Evolutionary conservation across 225 moss, liverwort and hornwort genomes (phyloP), one percentile per base, ranked within the genome.

Genomic region (Bryum argenteum): DNA sequence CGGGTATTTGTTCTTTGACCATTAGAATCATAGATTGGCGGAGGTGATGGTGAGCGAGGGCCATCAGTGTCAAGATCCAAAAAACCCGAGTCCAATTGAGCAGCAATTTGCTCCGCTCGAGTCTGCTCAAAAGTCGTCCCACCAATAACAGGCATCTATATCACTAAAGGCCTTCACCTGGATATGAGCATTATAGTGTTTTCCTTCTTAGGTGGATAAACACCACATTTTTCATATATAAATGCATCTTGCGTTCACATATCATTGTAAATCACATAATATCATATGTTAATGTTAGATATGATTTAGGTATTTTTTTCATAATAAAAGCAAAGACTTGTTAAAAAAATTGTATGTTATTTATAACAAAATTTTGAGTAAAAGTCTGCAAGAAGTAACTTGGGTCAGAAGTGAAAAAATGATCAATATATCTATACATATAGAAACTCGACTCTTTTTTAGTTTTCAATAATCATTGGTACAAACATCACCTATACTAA

Each of bases 81-180:
- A 68, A 89, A 86, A 1, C 95, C 90, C 0, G 70, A 85, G 57
- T 95, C 92, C 84, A 95, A 78, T 69, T 92, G 95, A 80, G 95
- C 88, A 70, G 90, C 92, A 83, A 95, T 95, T 80, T 95, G 95
- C 86, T 95, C 95, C 66, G 95, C 95, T 57, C 95, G 95, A 81
- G 95, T 95, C 92, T 95, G 92, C 86, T 91, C 92, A 95, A 92
- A 82, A 95, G 73, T 92, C 80, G 92, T 90, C 90, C 88, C 90
- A 92, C 92, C 90, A 95, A 88, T 91, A 90, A 84, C 82, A 95
- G 73, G 89, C 86, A 95, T 89, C 80, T 82, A 91, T 79, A 89
- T 90, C 92, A 92, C 90, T 95, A 87, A 83, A 82, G 83, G 75
- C 94, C 80, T 89, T 93, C 95, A 90, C 89, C 90, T 95, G 92